Evolutionary conservation across 345 rosid species (phyloP), one percentile per base, ranked within the genome.

Genomic region (Boechera retrofracta): DNA sequence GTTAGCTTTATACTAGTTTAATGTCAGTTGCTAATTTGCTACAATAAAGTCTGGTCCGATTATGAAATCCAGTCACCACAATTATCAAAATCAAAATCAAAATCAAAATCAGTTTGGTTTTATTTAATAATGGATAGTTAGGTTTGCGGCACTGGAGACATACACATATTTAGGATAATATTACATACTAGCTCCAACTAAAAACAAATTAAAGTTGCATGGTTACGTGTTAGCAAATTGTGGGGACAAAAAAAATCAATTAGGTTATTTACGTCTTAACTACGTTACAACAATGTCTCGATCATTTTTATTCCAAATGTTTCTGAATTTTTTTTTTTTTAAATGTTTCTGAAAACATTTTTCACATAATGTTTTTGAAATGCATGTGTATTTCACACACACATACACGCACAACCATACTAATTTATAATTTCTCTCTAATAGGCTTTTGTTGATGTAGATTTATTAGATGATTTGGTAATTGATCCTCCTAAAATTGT

Each of bases 191-290:
- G 24, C 55, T 49, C 1, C 1, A 59, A 57, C 5, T 4, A 45
- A 39, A 49, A 67, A 67, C 12, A 51, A 41, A 61, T n/a, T 42
- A 62, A 76, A 62, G 57, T 54, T 76, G 70, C 70, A 69, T 69
- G 69, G 32, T 36, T 21, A 69, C 49, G 70, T 69, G 75, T 70
- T 62, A 76, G 53, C 41, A 64, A 42, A 42, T 6, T 42, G 49
- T 69, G 65, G 53, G 57, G 12, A 45, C 18, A 48, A 2, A 16
- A n/a, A 3, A 26, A 5, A 1, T 35, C 59, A 53, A 16, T 35
- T 77, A 54, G 59, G 60, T 54, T 77, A 70, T 63, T 55, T 71
- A 45, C 76, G 67, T 77, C 72, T 71, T 52, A 57, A 56, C 16
- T 55, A 77, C 76, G 67, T 64, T 47, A 71, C 61, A 33, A 64